A percentile compares a stretch with the other conserved stretches of the same genome.
phyloP scores from a whole-genome alignment of 2,329 filamentous ascomycete genomes.

The Claviceps humidiphila region DNA sequence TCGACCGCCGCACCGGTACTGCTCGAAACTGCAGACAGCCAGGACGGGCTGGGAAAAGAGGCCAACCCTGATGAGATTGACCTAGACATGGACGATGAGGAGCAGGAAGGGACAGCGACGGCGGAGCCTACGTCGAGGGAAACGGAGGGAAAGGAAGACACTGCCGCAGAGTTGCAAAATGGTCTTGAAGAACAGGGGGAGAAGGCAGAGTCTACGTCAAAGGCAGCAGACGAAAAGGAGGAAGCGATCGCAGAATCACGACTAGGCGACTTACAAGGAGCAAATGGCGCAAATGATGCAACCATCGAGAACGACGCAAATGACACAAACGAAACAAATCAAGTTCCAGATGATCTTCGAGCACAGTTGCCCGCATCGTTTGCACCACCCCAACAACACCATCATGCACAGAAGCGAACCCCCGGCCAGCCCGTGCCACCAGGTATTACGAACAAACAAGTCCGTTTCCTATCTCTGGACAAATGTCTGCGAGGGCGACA shows the following conservation, averaged over 20 bases:
- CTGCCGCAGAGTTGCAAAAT: neutral
- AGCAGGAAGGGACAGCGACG: slow-evolving; percentile 6
- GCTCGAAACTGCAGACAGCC: neutral
- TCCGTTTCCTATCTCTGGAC: slow-evolving; percentile 79
- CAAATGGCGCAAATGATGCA: neutral
- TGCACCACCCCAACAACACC: slow-evolving; percentile 24
- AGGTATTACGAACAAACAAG: slow-evolving; percentile 63
- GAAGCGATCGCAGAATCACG: neutral
- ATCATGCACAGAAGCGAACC: slow-evolving; percentile 18
- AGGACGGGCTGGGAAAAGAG: slow-evolving; percentile 6
- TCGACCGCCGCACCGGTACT: neutral
- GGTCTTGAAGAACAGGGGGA: slow-evolving; percentile 8
- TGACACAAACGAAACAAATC: slow-evolving; percentile 9
- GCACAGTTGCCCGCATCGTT: slow-evolving; percentile 69
- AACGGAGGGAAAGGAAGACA: neutral
- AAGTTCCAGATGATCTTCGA: slow-evolving; percentile 51
- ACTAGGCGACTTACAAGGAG: neutral
- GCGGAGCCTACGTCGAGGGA: neutral
- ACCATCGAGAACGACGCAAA: neutral
- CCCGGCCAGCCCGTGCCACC: slow-evolving; percentile 53
- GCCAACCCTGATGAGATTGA: slow-evolving; percentile 58
- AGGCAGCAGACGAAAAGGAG: neutral
- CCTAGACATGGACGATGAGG: slow-evolving; percentile 44
- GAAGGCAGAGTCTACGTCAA: neutral
- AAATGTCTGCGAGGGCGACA: slow-evolving; percentile 73